phyloP scores from a whole-genome alignment of 2,329 filamentous ascomycete genomes.

The Parascedosporium putredinis region DNA sequence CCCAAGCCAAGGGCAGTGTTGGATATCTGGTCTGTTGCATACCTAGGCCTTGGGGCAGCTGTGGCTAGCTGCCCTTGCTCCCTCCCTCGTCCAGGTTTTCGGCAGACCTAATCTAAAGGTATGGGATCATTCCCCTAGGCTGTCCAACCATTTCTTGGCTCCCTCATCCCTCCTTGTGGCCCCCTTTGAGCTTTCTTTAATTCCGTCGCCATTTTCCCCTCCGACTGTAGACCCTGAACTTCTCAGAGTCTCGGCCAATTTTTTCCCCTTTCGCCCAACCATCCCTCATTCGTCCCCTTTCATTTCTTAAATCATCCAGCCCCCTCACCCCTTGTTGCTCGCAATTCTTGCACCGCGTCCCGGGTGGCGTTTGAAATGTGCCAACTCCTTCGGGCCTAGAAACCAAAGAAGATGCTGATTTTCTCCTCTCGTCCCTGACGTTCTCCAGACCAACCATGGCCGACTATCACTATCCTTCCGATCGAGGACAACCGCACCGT shows the following conservation, averaged over 20 bases:
- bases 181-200: not conserved
- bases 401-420: constrained; percentile 19
- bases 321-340: too few species aligned
- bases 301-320: not conserved
- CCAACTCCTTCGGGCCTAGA: not conserved
- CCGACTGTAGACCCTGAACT: not conserved
- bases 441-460: constrained; percentile 34
- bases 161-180: constrained; percentile 1
- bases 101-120: constrained; percentile 8
- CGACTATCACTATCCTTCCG: constrained; percentile 43
- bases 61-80: constrained; percentile 3
- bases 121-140: constrained; percentile 2
- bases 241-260: not conserved
- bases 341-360: not conserved
- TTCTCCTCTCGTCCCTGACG: constrained; percentile 1
- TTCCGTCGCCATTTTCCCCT: not conserved
- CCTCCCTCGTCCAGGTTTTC: not conserved
- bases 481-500: constrained; percentile 35
- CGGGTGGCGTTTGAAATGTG: constrained; percentile 5
- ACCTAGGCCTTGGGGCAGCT: constrained; percentile 5
- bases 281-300: not conserved
- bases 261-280: too few species aligned
- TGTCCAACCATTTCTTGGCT: not conserved
- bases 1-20: not conserved
- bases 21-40: too few species aligned